Conservation (phyloP, 192 early-diverging fungal species). For the Pecoramyces ruminantium region DNA sequence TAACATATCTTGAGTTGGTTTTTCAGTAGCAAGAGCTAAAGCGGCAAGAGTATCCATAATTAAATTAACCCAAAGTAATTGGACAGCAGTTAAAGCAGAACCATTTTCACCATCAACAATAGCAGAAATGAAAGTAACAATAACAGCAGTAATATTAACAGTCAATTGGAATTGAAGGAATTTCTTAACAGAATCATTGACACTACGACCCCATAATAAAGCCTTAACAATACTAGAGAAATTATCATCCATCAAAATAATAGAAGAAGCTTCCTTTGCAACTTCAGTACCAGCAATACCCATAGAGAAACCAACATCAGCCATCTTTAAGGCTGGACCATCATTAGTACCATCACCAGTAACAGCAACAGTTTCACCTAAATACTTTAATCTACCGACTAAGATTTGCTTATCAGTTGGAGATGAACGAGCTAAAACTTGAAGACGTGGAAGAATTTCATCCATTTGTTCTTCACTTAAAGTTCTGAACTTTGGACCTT, state of each 20-base stretch:
- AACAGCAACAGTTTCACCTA: slow-evolving; percentile 91
- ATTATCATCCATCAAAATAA: slow-evolving; percentile 94
- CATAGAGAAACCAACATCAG: slow-evolving; percentile 98
- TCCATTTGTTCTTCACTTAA: slow-evolving; percentile 76
- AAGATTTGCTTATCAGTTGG: slow-evolving; percentile 94
- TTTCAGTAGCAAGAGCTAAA: slow-evolving; percentile 91
- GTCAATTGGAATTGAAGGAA: slow-evolving; percentile 98
- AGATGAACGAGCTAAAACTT: slow-evolving; percentile 85
- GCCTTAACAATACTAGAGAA: slow-evolving; percentile 94
- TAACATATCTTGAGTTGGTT: slow-evolving; percentile 68
- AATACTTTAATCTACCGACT: slow-evolving; percentile 66
- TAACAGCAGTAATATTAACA: slow-evolving; percentile 82
- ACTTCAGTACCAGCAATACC: slow-evolving; percentile 99
- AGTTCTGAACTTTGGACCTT: slow-evolving; percentile 83
- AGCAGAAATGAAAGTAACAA: slow-evolving; percentile 62
- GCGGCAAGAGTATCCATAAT: slow-evolving; percentile 99
- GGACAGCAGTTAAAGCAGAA: slow-evolving; percentile 86
- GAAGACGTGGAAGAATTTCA: slow-evolving; percentile 72
- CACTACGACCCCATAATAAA: slow-evolving; percentile 88
- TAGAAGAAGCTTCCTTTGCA: slow-evolving; percentile 97
- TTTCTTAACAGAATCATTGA: slow-evolving; percentile 94
- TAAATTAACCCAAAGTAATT: slow-evolving; percentile 96
- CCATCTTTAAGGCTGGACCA: slow-evolving; percentile 74
- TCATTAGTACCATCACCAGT: slow-evolving; percentile 99
- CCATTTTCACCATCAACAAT: slow-evolving; percentile 39